These are phyloP conservation scores for Curvularia sp. DNA, from an alignment of 2,329 filamentous ascomycete genomes.

Conservation along the genomic window DNA sequence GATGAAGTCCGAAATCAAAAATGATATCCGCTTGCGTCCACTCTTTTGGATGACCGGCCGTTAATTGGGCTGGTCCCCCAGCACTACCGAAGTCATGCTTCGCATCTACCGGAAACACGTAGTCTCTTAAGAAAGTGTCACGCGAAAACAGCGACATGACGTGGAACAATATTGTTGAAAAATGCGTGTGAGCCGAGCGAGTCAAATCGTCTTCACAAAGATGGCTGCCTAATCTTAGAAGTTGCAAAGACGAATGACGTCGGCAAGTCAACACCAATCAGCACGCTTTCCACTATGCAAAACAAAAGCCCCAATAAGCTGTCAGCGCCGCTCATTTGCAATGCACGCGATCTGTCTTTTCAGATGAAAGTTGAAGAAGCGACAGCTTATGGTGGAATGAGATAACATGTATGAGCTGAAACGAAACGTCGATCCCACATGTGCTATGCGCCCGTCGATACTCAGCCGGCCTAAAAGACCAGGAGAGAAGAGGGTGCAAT, in stretches of 20 bases:
- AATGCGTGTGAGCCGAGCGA: background rate
- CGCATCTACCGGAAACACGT: background rate
- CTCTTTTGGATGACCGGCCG: background rate
- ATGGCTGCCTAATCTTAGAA: background rate
- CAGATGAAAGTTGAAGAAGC: background rate
- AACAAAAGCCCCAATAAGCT: background rate
- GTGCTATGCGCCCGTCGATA: conserved; percentile 33
- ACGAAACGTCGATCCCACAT: conserved; percentile 44
- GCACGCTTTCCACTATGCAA: background rate
- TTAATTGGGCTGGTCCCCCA: background rate
- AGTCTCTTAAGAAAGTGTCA: background rate
- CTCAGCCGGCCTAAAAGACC: conserved; percentile 23
- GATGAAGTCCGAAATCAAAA: background rate
- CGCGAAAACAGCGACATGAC: background rate
- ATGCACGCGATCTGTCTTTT: background rate
- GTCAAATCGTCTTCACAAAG: background rate
- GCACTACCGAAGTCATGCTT: background rate
- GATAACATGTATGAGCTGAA: conserved; percentile 41
- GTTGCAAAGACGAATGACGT: background rate
- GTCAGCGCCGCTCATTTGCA: conserved; percentile 8
- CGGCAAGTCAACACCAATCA: background rate
- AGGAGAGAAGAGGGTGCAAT: conserved; percentile 32
- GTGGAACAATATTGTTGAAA: background rate
- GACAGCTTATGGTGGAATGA: background rate
- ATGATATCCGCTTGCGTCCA: background rate